Conservation (phyloP, 2,329 filamentous ascomycete species). For the Sporothrix luriei region DNA sequence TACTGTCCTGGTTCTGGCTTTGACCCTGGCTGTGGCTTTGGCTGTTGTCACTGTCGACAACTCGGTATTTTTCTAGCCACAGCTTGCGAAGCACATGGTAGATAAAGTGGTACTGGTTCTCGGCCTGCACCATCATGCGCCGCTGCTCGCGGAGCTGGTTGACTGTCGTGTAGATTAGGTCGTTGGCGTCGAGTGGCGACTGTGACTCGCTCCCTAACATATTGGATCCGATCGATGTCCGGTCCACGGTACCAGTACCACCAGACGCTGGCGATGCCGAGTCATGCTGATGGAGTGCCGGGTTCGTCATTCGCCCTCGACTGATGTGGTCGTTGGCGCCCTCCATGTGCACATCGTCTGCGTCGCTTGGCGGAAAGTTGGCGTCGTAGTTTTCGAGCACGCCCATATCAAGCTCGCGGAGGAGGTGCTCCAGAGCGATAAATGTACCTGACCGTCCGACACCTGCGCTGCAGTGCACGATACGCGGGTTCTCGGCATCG, state of each 20-base stretch:
- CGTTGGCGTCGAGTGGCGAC: constrained; percentile 12
- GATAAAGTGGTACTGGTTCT: constrained; percentile 80
- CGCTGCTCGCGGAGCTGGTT: constrained; percentile 81
- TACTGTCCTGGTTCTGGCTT: not conserved
- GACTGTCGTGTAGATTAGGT: constrained; percentile 70
- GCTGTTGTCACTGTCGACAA: constrained; percentile 37
- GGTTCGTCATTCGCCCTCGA: not conserved
- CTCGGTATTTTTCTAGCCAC: constrained; percentile 67
- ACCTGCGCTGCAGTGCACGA: constrained; percentile 87
- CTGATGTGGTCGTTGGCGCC: not conserved
- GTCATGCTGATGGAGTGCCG: not conserved
- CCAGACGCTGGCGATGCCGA: not conserved
- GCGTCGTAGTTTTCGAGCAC: constrained; percentile 58
- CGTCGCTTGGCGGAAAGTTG: constrained; percentile 25
- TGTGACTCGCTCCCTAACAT: constrained; percentile 10
- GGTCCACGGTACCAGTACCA: not conserved
- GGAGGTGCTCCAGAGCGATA: constrained; percentile 89
- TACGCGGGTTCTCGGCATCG: constrained; percentile 67
- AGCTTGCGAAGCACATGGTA: constrained; percentile 80
- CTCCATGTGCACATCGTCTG: not conserved
- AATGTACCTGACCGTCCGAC: constrained; percentile 95
- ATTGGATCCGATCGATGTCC: constrained; percentile 10
- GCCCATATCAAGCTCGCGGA: constrained; percentile 78
- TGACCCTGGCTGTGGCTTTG: not conserved
- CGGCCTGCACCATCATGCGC: constrained; percentile 93